These are phyloP conservation scores for Climacium dendroides DNA, from an alignment of 225 moss, liverwort and hornwort genomes.

Conservation along the genomic window DNA sequence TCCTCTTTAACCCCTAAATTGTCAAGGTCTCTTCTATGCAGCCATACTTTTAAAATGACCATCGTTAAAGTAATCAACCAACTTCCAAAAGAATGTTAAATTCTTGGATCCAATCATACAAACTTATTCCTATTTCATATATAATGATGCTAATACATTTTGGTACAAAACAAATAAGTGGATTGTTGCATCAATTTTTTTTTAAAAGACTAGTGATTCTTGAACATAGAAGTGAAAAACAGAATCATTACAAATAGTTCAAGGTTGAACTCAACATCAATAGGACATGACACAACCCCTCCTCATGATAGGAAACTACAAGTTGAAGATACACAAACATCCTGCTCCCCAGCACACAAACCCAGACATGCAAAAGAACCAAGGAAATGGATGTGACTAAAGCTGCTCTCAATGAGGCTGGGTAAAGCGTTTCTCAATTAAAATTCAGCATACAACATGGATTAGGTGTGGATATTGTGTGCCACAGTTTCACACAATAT, in stretches of 20 bases:
- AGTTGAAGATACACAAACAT: background rate
- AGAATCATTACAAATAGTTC: background rate
- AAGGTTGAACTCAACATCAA: background rate
- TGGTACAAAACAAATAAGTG: background rate
- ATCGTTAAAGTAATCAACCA: background rate
- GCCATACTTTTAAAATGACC: background rate
- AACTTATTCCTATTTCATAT: too few relatives aligned
- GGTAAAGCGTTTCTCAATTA: background rate
- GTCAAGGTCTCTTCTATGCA: too few relatives aligned
- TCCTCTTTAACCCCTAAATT: background rate
- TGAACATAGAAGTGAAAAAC: background rate
- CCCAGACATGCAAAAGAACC: background rate
- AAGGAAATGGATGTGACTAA: background rate
- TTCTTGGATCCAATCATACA: background rate
- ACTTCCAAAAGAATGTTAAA: background rate
- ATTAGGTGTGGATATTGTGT: too few relatives aligned
- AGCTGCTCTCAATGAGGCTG: background rate
- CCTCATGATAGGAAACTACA: background rate
- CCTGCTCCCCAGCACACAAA: background rate
- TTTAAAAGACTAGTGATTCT: background rate
- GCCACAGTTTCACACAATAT: conserved; percentile 1
- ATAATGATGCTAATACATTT: background rate
- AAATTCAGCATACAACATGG: background rate
- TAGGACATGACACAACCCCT: background rate
- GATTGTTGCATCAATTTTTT: background rate